Conservation (phyloP, 768 basidiomycete species). For the Infundibulicybe gibba region DNA sequence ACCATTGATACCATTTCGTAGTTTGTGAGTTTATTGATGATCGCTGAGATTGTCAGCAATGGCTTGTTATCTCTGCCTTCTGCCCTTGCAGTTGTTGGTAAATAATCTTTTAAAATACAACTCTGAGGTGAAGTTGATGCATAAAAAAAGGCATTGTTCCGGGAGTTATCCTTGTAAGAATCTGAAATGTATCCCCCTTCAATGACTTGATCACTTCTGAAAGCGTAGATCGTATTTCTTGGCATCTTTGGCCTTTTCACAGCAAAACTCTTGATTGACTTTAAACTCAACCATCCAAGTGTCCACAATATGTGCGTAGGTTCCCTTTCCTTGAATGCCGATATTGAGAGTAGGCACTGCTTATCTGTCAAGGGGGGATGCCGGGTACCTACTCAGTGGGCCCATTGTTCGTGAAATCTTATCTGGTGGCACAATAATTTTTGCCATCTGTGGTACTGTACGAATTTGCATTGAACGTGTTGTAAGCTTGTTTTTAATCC, state of each 20-base stretch:
- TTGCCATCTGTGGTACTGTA: conserved; percentile 45
- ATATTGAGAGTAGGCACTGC: neutral
- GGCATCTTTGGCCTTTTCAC: conserved; percentile 48
- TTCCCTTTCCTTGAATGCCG: neutral
- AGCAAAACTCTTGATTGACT: conserved; percentile 51
- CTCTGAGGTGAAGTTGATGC: neutral
- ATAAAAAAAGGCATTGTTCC: conserved; percentile 41
- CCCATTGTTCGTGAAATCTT: conserved; percentile 43
- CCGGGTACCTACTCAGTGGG: conserved; percentile 46
- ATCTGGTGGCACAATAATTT: conserved; percentile 42
- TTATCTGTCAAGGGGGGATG: conserved; percentile 36
- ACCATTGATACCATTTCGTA: conserved; percentile 10
- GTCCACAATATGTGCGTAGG: conserved; percentile 46
- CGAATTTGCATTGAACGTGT: conserved; percentile 46
- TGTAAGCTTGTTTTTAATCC: conserved; percentile 33
- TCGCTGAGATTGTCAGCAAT: conserved; percentile 55
- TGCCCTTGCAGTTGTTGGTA: conserved; percentile 48
- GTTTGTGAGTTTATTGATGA: conserved; percentile 51
- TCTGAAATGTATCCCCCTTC: neutral
- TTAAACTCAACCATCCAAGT: conserved; percentile 51
- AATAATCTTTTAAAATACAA: conserved; percentile 4
- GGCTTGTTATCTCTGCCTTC: conserved; percentile 53
- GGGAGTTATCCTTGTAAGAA: conserved; percentile 35
- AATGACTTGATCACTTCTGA: no score
- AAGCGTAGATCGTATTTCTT: conserved; percentile 39